These are phyloP conservation scores for Ilyonectria mors-panacis DNA, from an alignment of 2,329 filamentous ascomycete genomes.

Conservation along the genomic window DNA sequence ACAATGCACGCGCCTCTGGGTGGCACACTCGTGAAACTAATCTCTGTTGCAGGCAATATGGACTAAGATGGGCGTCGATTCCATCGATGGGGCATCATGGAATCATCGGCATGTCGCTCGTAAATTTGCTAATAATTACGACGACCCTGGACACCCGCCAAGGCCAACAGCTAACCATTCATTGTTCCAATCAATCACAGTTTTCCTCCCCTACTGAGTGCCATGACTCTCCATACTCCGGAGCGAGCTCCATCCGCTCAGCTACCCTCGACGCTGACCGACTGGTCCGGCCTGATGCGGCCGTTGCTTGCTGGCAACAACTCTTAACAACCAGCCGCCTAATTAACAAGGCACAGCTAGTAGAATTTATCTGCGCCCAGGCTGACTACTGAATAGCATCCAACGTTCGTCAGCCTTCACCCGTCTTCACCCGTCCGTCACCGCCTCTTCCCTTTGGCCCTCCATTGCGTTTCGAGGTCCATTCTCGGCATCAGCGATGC, in stretches of 20 bases:
- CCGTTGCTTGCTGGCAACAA: background rate
- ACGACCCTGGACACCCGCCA: background rate
- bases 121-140: background rate
- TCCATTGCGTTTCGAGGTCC: conserved; percentile 20
- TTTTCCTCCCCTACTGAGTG: background rate
- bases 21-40: conserved; percentile 31
- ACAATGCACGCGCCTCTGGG: conserved; percentile 28
- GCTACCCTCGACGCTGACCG: background rate
- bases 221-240: background rate
- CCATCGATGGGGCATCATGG: conserved; percentile 18
- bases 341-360: conserved; percentile 13
- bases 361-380: conserved; percentile 4
- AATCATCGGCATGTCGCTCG: conserved; percentile 7
- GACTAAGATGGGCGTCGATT: conserved; percentile 21
- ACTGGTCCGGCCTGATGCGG: background rate
- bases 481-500: conserved; percentile 30
- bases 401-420: conserved; percentile 5
- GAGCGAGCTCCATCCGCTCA: background rate
- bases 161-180: background rate
- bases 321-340: conserved; percentile 11
- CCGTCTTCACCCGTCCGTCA: conserved; percentile 26
- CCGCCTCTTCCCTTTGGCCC: conserved; percentile 24
- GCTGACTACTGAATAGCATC: conserved; percentile 12
- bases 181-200: background rate
- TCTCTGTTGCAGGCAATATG: conserved; percentile 18